These are phyloP conservation scores for Trypanosoma cruzi DNA, from an alignment of 208 protist species.

Conservation along the genomic window DNA sequence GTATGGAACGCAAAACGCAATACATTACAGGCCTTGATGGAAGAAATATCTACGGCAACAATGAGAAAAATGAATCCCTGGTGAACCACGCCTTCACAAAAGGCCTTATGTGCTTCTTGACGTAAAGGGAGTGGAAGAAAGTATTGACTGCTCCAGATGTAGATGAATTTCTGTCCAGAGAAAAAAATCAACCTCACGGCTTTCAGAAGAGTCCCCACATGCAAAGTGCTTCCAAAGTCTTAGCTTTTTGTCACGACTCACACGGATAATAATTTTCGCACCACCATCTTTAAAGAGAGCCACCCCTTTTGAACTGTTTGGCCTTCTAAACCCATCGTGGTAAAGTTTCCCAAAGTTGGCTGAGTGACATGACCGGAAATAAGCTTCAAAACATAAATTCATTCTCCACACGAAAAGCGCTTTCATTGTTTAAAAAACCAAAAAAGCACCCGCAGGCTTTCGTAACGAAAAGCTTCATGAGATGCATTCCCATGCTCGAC, in stretches of 20 bases:
- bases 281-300: constrained; percentile 23
- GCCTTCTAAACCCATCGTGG: constrained; percentile 19
- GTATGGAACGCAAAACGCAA: constrained; percentile 12
- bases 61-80: constrained; percentile 16
- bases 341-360: constrained; percentile 27
- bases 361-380: constrained; percentile 28
- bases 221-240: constrained; percentile 26
- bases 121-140: constrained; percentile 34
- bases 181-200: constrained; percentile 21
- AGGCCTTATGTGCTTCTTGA: constrained; percentile 8
- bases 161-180: constrained; percentile 31
- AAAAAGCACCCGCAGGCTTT: too few relatives aligned
- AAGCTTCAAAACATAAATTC: constrained; percentile 27
- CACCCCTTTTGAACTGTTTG: constrained; percentile 5
- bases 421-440: too few relatives aligned
- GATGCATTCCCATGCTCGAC: constrained; percentile 1
- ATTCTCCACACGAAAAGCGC: constrained; percentile 19
- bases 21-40: constrained; percentile 21
- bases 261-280: constrained; percentile 35
- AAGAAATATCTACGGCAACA: too few relatives aligned
- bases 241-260: constrained; percentile 34
- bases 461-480: constrained; percentile 2
- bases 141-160: constrained; percentile 46
- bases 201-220: constrained; percentile 16
- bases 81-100: constrained; percentile 11